Percentiles rank a stretch among this genome's conserved stretches.
phyloP scores from a whole-genome alignment of 768 basidiomycete species.

The Suillus subalutaceus region DNA sequence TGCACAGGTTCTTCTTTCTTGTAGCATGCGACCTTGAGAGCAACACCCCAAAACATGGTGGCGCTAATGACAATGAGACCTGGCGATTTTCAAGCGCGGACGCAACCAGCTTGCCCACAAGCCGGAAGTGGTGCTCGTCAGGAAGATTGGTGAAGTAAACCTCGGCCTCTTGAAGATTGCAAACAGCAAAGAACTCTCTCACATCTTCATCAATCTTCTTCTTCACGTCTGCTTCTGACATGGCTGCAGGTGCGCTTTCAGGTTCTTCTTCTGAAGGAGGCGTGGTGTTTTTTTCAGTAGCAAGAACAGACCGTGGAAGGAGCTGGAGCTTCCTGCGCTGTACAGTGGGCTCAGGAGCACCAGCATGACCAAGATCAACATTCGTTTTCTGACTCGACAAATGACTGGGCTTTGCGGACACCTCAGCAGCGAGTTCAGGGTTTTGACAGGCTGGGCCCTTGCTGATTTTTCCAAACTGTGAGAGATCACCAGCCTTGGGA shows the following conservation, averaged over 20 bases:
- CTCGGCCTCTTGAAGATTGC: constrained; percentile 86
- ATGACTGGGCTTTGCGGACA: constrained; percentile 53
- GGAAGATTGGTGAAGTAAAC: constrained; percentile 82
- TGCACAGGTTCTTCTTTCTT: no score
- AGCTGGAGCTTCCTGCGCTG: constrained; percentile 78
- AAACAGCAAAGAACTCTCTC: constrained; percentile 86
- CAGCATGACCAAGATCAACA: constrained; percentile 50
- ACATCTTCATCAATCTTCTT: constrained; percentile 80
- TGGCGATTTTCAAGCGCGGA: constrained; percentile 82
- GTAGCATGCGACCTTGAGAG: no score
- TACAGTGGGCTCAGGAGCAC: constrained; percentile 46
- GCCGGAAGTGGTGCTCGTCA: constrained; percentile 56
- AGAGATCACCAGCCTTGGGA: constrained; percentile 83
- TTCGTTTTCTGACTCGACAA: constrained; percentile 53
- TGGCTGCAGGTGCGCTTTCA: constrained; percentile 42
- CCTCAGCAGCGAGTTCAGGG: constrained; percentile 57
- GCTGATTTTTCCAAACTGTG: constrained; percentile 87
- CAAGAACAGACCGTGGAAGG: constrained; percentile 74
- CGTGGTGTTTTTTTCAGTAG: constrained; percentile 46
- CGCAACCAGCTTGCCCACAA: constrained; percentile 77
- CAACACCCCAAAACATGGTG: no score
- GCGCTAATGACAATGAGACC: no score
- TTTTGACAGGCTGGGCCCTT: constrained; percentile 64
- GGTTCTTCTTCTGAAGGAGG: constrained; percentile 54
- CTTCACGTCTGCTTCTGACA: constrained; percentile 70